Conservation (phyloP, 768 basidiomycete species). For the Galerina sulciceps region DNA sequence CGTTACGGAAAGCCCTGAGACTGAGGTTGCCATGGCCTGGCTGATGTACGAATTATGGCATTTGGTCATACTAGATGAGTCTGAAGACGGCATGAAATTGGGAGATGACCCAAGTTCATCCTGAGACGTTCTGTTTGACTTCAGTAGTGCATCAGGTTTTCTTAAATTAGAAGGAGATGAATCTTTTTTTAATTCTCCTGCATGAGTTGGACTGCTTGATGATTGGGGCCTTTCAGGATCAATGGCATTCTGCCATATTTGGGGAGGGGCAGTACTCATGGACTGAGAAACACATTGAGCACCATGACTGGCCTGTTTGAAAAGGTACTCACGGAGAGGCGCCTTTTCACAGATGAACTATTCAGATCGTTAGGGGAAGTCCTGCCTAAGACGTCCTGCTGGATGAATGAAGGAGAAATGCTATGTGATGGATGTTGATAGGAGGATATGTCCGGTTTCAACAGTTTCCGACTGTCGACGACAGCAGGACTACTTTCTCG, state of each 20-base stretch:
- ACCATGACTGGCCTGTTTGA: neutral
- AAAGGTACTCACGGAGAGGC: neutral
- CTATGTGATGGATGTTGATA: neutral
- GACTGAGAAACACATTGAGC: neutral
- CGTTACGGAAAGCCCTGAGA: constrained; percentile 26
- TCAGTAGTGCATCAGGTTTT: no score
- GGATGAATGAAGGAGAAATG: neutral
- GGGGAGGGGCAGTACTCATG: neutral
- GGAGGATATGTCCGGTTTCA: neutral
- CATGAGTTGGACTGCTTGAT: no score
- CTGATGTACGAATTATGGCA: neutral
- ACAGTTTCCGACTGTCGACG: neutral
- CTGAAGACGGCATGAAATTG: neutral
- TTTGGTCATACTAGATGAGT: neutral
- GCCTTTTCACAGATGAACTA: neutral
- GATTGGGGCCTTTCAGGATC: no score
- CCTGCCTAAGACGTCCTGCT: neutral
- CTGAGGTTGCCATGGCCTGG: neutral
- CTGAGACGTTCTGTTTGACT: no score
- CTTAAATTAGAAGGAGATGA: no score
- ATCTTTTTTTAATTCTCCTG: no score
- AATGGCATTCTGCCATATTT: neutral
- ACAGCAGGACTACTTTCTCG: constrained; percentile 35
- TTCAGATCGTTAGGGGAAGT: neutral
- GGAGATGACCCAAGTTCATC: neutral